A percentile compares a stretch with the other conserved stretches of the same genome.
These are phyloP conservation scores for Aegle marmelos DNA, from an alignment of 345 rosid genomes.

Conservation along the genomic window DNA sequence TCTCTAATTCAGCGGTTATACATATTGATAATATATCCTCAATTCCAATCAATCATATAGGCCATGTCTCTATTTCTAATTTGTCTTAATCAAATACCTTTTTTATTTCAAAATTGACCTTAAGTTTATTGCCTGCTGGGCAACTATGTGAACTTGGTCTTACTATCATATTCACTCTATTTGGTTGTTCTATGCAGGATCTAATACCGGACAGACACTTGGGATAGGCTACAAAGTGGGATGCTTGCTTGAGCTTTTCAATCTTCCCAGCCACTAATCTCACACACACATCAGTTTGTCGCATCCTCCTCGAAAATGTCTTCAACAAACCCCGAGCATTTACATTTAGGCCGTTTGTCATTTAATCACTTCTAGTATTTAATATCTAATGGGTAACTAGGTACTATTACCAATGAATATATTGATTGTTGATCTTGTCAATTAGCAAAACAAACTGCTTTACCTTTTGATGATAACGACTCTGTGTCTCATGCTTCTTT, in stretches of 20 bases:
- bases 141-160: slow-evolving; percentile 11
- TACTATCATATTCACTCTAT: background rate
- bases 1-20: background rate
- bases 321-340: background rate
- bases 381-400: background rate
- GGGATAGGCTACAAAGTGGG: background rate
- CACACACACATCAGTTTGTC: background rate
- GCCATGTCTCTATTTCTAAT: background rate
- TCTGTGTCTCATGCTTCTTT: background rate
- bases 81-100: background rate
- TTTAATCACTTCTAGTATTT: background rate
- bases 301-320: background rate
- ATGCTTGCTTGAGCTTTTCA: background rate
- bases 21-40: background rate
- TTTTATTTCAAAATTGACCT: background rate
- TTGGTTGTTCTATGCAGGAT: background rate
- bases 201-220: background rate
- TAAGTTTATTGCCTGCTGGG: slow-evolving; percentile 2
- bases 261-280: too few species aligned
- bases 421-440: background rate
- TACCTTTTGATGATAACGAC: background rate
- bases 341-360: background rate
- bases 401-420: background rate
- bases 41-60: background rate
- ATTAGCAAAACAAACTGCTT: background rate